Evolutionary conservation across 352 stramenopile genomes (phyloP).

Genomic region (Globisporangium barbulae): DNA sequence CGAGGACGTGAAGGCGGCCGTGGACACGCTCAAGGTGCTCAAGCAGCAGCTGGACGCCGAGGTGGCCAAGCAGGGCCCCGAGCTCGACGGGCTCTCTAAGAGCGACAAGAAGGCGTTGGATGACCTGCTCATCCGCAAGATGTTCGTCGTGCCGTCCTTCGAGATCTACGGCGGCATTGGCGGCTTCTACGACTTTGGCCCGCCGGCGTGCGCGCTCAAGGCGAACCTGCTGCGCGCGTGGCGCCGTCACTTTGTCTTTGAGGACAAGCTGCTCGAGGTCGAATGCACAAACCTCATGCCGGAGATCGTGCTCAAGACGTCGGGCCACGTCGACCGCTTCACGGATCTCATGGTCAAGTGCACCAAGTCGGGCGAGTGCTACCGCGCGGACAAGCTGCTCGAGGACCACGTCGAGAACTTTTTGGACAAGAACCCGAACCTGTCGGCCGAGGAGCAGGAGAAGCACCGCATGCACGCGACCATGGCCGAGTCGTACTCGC

Average conservation of each 20-base stretch:
- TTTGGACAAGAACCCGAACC: slow-evolving; percentile 86
- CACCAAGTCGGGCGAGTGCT: slow-evolving; percentile 96
- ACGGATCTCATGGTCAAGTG: slow-evolving; percentile 99
- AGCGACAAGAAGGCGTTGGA: slow-evolving; percentile 93
- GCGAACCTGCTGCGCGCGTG: slow-evolving; percentile 96
- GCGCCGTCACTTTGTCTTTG: slow-evolving; percentile 98
- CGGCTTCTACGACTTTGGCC: slow-evolving; percentile 98
- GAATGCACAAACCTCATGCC: slow-evolving; percentile 99
- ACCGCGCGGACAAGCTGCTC: slow-evolving; percentile 99
- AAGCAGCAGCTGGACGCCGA: slow-evolving; percentile 89
- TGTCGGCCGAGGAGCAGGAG: slow-evolving; percentile 83
- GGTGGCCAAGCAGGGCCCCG: slow-evolving; percentile 67
- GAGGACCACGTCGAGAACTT: slow-evolving; percentile 99
- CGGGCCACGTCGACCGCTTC: slow-evolving; percentile 98
- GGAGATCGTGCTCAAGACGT: slow-evolving; percentile 97
- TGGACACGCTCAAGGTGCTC: slow-evolving; percentile 92
- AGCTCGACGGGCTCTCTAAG: slow-evolving; percentile 62
- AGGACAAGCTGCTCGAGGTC: slow-evolving; percentile 98
- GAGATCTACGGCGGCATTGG: slow-evolving; percentile 99
- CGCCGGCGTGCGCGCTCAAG: slow-evolving; percentile 94
- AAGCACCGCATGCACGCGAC: slow-evolving; percentile 91
- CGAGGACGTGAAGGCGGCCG: slow-evolving; percentile 87
- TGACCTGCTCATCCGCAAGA: slow-evolving; percentile 97
- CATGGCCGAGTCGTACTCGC: slow-evolving; percentile 97
- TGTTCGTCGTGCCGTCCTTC: slow-evolving; percentile 99